These are phyloP conservation scores for Chrysophaeum taylorii DNA, from an alignment of 352 stramenopile species.

Conservation along the genomic window DNA sequence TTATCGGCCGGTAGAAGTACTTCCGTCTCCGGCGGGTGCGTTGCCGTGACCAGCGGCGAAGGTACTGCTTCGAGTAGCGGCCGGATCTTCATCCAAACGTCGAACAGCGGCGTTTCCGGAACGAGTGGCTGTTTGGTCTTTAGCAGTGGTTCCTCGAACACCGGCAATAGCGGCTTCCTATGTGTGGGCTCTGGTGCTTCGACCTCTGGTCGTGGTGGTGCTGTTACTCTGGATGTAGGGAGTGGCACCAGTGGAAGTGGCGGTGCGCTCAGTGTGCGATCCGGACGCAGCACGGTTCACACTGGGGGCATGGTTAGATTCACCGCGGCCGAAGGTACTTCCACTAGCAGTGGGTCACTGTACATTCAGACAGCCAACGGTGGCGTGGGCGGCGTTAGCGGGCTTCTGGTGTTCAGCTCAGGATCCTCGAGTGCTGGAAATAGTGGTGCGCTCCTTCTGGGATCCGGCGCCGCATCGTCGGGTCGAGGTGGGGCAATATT, in stretches of 20 bases:
- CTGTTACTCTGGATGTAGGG: slow-evolving; percentile 22
- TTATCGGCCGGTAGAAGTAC: slow-evolving; percentile 12
- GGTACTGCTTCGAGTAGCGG: not conserved
- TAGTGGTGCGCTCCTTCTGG: slow-evolving; percentile 16
- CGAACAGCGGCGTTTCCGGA: slow-evolving; percentile 20
- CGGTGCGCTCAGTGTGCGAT: slow-evolving; percentile 17
- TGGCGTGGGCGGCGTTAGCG: slow-evolving; percentile 27
- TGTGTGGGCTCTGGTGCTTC: slow-evolving; percentile 10
- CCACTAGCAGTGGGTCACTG: no score
- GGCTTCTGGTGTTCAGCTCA: slow-evolving; percentile 25
- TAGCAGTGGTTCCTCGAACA: slow-evolving; percentile 25
- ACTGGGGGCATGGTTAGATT: no score
- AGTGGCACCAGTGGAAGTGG: slow-evolving; percentile 11
- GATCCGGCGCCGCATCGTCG: not conserved
- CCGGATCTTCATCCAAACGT: slow-evolving; percentile 23
- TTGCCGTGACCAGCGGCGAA: not conserved
- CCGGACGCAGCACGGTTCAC: no score
- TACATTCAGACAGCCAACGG: slow-evolving; percentile 23
- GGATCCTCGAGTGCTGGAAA: slow-evolving; percentile 22
- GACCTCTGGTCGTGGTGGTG: slow-evolving; percentile 18
- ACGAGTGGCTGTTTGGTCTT: slow-evolving; percentile 26
- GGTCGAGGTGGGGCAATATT: slow-evolving; percentile 18
- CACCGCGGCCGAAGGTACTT: no score
- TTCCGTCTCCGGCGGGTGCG: not conserved
- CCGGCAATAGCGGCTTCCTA: not conserved